These are phyloP conservation scores for Lycium ferocissimum DNA, from an alignment of 257 asterid species.

Conservation along the genomic window DNA sequence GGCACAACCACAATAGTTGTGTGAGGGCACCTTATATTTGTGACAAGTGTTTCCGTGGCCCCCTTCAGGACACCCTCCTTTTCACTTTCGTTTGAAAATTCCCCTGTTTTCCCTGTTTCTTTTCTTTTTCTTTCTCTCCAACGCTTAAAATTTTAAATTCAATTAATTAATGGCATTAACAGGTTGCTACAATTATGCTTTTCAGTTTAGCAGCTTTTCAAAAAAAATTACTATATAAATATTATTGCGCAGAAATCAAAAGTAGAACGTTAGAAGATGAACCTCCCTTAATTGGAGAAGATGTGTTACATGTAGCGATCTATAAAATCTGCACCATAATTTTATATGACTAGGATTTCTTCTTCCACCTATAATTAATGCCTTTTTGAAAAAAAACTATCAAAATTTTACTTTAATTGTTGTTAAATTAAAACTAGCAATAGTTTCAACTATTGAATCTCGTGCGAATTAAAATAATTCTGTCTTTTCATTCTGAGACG, in stretches of 20 bases:
- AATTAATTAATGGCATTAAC: not conserved
- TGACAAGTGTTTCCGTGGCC: too few species aligned
- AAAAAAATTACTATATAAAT: not conserved
- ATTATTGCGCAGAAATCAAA: not conserved
- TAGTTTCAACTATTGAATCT: not conserved
- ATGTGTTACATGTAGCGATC: not conserved
- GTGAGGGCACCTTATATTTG: too few species aligned
- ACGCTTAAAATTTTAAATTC: not conserved
- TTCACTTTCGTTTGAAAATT: too few species aligned
- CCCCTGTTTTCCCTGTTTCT: too few species aligned
- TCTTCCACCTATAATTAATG: not conserved
- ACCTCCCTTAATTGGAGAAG: not conserved
- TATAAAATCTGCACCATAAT: not conserved
- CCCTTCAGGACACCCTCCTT: too few species aligned
- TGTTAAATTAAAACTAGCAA: not conserved
- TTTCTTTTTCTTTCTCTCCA: too few species aligned
- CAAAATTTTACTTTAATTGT: not conserved
- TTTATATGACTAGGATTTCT: not conserved
- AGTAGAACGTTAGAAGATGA: not conserved
- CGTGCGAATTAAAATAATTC: not conserved
- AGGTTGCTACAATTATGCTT: slow-evolving; percentile 21
- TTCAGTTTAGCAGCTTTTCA: slow-evolving; percentile 8
- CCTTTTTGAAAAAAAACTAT: not conserved
- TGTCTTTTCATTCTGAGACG: too few species aligned
- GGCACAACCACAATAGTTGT: too few species aligned